Conservation (phyloP, 2,329 filamentous ascomycete species). For the Aspergillus sp. region DNA sequence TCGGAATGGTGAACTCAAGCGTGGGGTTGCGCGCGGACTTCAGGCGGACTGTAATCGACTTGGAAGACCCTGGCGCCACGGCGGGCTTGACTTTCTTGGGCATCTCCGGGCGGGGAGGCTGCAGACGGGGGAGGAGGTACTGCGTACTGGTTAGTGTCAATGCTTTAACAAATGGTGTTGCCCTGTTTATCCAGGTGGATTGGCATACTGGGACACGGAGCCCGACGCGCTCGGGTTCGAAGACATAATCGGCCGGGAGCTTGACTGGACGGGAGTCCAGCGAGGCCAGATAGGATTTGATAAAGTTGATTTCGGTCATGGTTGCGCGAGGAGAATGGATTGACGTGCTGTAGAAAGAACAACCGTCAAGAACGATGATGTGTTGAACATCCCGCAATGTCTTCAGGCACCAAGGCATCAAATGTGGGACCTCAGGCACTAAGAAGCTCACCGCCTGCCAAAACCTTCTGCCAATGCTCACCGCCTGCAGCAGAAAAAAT, state of each 20-base stretch:
- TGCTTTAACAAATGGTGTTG: background rate
- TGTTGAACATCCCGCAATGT: background rate
- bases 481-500: conserved; percentile 29
- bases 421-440: conserved; percentile 12
- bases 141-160: conserved; percentile 16
- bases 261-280: conserved; percentile 78
- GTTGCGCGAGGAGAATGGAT: conserved; percentile 7
- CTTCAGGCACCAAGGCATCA: background rate
- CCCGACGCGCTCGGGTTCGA: conserved; percentile 77
- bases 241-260: conserved; percentile 85
- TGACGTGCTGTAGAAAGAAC: background rate
- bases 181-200: background rate
- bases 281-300: conserved; percentile 75
- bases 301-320: conserved; percentile 84
- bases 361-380: background rate
- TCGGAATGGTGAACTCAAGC: conserved; percentile 64
- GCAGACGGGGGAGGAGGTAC: conserved; percentile 50
- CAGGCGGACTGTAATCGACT: conserved; percentile 35
- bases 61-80: conserved; percentile 38
- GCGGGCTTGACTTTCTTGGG: conserved; percentile 39
- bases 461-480: conserved; percentile 22
- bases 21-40: conserved; percentile 69
- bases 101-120: conserved; percentile 42
- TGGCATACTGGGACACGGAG: conserved; percentile 69
- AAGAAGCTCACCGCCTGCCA: conserved; percentile 17